These are phyloP conservation scores for Boechera divaricarpa DNA, from an alignment of 345 rosid genomes.

Conservation along the genomic window DNA sequence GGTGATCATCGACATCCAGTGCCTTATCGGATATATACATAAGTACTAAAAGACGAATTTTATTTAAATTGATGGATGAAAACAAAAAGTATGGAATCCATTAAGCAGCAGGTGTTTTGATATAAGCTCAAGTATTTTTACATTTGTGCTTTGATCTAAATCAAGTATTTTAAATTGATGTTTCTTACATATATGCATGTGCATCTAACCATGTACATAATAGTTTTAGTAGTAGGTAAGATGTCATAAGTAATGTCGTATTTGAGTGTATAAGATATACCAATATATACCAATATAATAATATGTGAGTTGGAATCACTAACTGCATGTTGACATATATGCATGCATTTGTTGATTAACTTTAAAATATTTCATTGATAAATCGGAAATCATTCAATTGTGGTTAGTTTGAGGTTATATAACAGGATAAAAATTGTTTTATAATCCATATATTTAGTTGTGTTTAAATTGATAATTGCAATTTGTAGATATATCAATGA, in stretches of 20 bases:
- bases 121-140: neutral
- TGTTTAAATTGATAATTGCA: neutral
- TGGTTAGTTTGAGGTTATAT: slow-evolving; percentile 29
- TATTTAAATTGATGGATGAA: slow-evolving; percentile 5
- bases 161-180: neutral
- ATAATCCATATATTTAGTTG: neutral
- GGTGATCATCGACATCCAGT: slow-evolving; percentile 27
- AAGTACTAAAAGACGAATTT: neutral
- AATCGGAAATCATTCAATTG: neutral
- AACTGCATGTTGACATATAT: slow-evolving; percentile 29
- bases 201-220: slow-evolving; percentile 17
- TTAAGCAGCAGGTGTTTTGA: slow-evolving; percentile 10
- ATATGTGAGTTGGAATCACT: slow-evolving; percentile 29
- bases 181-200: neutral
- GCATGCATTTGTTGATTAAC: slow-evolving; percentile 22
- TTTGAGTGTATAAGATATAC: slow-evolving; percentile 25
- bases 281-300: slow-evolving; percentile 4
- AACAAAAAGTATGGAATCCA: slow-evolving; percentile 17
- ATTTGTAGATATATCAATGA: slow-evolving; percentile 3
- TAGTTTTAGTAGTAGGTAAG: slow-evolving; percentile 33
- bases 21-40: slow-evolving; percentile 21
- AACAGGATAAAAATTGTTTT: neutral
- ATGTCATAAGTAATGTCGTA: slow-evolving; percentile 30
- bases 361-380: neutral
- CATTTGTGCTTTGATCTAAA: neutral